Evolutionary conservation across 2,329 filamentous ascomycete genomes (phyloP), one percentile per base, ranked within the genome.

Genomic region (Pseudogymnoascus sp.): DNA sequence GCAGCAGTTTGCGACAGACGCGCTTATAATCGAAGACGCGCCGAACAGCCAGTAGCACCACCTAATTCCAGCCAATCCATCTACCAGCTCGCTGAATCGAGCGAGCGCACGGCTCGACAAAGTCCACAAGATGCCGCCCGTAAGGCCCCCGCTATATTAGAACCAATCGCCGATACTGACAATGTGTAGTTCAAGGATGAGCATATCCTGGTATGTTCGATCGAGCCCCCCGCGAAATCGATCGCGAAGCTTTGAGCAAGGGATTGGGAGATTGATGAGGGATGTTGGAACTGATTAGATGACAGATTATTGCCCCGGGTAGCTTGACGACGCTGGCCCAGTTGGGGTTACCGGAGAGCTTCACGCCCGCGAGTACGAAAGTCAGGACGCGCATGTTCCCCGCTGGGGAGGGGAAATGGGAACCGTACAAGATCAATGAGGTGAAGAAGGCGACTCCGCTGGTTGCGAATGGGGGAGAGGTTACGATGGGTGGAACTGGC

Each of bases 331-430:
- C 72, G 31, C 67, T 73, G 24, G 73, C 72, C 40, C 73, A 74
- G 65, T 47, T 74, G 13, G 72, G 72, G 21, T 66, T 74, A 4
- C 72, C 72, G 21, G 73, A 74, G 66, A 72, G 70, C 13, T 73
- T 97, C 75, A 96, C 93, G 37, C 93, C 92, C 47, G 91, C 95
- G n/a, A 83, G 87, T 66, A 85, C 90, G 74, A 90, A 92, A 69
- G 84, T 97, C 68, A 86, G 90, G 33, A 97, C 93, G 76, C 89
- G 95, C 79, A 96, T 99, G 92, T 99, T 97, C 70, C 82, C 82
- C 1, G 86, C 81, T 62, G 86, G 87, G 69, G 92, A 96, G 72
- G 82, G 84, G 62, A 90, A 91, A 64, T 92, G 86, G 72, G 89
- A 93, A 72, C 92, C 93, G 1, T 89, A 91, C 70, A 88, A 90